These are phyloP conservation scores for Neofusicoccum kwambonambiense DNA, from an alignment of 2,329 filamentous ascomycete species.

Conservation along the genomic window DNA sequence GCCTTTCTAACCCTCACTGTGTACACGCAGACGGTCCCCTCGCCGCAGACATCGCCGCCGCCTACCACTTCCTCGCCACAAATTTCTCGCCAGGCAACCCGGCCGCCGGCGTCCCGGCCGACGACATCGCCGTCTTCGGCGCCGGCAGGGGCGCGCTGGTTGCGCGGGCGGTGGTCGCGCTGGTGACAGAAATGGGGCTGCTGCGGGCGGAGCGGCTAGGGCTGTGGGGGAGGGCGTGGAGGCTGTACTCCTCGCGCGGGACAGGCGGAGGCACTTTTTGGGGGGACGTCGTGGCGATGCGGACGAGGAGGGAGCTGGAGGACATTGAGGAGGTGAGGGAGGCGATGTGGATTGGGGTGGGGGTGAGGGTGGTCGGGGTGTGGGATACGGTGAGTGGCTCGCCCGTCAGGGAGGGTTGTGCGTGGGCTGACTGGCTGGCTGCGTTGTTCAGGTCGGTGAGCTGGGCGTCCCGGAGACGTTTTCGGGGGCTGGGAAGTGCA, in stretches of 20 bases:
- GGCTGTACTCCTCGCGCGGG: background rate
- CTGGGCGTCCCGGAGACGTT: background rate
- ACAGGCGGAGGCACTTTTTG: background rate
- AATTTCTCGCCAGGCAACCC: conserved; percentile 48
- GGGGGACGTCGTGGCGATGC: background rate
- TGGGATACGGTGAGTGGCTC: conserved; percentile 43
- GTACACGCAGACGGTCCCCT: conserved; percentile 30
- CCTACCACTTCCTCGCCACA: conserved; percentile 52
- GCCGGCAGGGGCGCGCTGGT: conserved; percentile 48
- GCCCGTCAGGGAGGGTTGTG: background rate
- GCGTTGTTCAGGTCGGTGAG: background rate
- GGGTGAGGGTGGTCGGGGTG: conserved; percentile 46
- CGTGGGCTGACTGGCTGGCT: background rate
- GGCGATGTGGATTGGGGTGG: conserved; percentile 1
- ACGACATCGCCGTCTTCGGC: conserved; percentile 47
- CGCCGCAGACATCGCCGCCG: conserved; percentile 49
- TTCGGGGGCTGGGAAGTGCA: conserved; percentile 10
- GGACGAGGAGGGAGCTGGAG: background rate
- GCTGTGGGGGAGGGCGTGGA: conserved; percentile 42
- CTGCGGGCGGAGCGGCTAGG: conserved; percentile 46
- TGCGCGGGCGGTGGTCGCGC: conserved; percentile 38
- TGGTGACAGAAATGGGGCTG: conserved; percentile 48
- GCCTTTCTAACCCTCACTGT: too few relatives aligned
- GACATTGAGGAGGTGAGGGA: conserved; percentile 7
- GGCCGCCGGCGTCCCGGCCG: conserved; percentile 35